phyloP scores from a whole-genome alignment of 2,329 filamentous ascomycete species.

The Ophioceras dolichostomum region DNA sequence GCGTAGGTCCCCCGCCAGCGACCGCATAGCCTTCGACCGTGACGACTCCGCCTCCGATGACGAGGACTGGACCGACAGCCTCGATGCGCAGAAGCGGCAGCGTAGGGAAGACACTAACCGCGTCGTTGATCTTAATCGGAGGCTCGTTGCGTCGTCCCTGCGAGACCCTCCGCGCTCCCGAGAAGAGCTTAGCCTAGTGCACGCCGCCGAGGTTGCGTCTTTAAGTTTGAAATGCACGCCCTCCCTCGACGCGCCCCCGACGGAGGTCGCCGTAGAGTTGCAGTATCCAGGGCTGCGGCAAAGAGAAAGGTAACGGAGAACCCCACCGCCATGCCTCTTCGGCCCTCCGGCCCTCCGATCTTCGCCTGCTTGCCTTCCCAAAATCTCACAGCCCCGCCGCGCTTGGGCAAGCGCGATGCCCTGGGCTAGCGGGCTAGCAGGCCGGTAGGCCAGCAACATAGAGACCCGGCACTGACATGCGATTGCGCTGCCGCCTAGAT shows the following conservation, averaged over 20 bases:
- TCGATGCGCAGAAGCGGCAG: constrained; percentile 35
- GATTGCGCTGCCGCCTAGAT: constrained; percentile 38
- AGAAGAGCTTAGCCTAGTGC: constrained; percentile 35
- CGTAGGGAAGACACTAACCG: constrained; percentile 4
- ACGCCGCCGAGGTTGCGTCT: constrained; percentile 44
- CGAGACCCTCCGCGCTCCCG: constrained; percentile 34
- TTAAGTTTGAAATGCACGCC: constrained; percentile 36
- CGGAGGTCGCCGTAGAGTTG: constrained; percentile 52
- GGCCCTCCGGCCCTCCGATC: too few species aligned
- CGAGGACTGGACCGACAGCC: constrained; percentile 32
- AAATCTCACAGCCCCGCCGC: too few species aligned
- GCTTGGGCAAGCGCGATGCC: too few species aligned
- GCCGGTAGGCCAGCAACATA: too few species aligned
- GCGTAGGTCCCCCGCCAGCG: constrained; percentile 30
- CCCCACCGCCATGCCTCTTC: too few species aligned
- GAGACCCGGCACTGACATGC: constrained; percentile 5
- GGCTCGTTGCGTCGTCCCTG: constrained; percentile 10
- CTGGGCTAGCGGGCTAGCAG: too few species aligned
- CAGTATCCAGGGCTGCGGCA: constrained; percentile 63
- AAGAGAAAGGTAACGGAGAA: constrained; percentile 20
- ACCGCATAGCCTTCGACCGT: constrained; percentile 33
- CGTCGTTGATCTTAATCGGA: constrained; percentile 20
- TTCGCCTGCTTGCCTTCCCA: too few species aligned
- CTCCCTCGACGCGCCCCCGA: constrained; percentile 32
- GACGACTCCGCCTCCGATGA: constrained; percentile 39